Base-by-base conservation (phyloP, 75 land plant genomes). In the Picea sitchensis region DNA sequence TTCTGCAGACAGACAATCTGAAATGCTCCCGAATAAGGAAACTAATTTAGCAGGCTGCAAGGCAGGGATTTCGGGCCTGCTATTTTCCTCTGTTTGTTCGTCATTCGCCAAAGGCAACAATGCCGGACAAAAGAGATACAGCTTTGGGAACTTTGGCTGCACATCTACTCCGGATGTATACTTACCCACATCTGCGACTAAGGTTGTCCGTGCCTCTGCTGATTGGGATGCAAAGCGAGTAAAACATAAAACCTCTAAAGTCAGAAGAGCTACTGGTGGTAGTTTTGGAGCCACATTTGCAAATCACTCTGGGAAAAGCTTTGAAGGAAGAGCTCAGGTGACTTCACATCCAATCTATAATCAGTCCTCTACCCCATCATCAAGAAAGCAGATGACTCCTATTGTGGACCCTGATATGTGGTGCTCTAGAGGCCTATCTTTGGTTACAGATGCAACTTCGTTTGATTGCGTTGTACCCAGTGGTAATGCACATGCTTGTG, bases 141-240 rank as follows among this genome's bases (percentile, higher is more conserved):
- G 73, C 73, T 77, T 87, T 67, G 62, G 89, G 61, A 83, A 81
- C 1, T 67, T 84, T 62, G 86, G 89, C 4, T 87, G 89, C 75
- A 56, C 85, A 13, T 75, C 85, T 57, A 62, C 77, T 31, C 80
- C 80, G 47, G 82, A 85, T 41, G 77, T 75, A 47, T 80, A 77
- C 75, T 81, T 77, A 36, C 82, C 89, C 26, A 23, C 77, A 51
- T 76, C 77, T 76, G 81, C 81, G 61, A 80, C 81, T 23, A 81
- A 84, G 6, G 65, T 30, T 57, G 83, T 81, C 18, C 57, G 89
- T 62, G 44, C 86, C 1, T 87, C 89, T 38, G 86, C 86, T 15
- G 86, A 84, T 34, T 87, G 89, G 84, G 76, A 84, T 21, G 76
- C 60, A 3, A 84, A 87, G 80, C 84, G 79, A 74, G 74, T 62